A percentile compares a stretch with the other conserved stretches of the same genome.
Evolutionary conservation across 2,329 filamentous ascomycete species (phyloP).

Genomic region (Trematosphaeria pertusa): DNA sequence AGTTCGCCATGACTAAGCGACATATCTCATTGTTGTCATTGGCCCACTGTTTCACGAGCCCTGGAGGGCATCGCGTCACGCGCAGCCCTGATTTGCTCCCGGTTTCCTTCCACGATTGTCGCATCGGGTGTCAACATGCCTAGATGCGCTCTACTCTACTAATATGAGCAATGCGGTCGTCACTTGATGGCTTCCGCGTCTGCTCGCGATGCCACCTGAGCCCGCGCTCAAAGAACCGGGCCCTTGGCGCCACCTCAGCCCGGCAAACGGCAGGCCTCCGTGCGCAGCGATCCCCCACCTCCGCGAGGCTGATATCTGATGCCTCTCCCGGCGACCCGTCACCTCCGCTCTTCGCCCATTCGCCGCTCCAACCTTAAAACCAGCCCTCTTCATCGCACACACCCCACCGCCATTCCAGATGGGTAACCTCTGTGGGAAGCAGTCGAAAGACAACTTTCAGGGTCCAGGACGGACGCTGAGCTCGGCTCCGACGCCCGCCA

Average conservation of each 20-base stretch:
- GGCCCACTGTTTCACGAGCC: conserved; percentile 3
- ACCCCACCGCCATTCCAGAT: conserved; percentile 56
- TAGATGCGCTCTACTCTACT: no score
- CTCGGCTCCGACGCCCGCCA: conserved; percentile 58
- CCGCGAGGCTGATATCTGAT: conserved; percentile 26
- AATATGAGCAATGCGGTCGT: no score
- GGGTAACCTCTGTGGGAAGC: conserved; percentile 86
- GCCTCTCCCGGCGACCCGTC: conserved; percentile 18
- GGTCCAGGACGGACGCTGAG: conserved; percentile 76
- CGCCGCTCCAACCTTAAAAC: conserved; percentile 14
- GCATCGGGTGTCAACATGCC: background rate
- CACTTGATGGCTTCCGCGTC: no score
- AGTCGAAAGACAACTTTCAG: conserved; percentile 66
- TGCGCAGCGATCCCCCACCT: conserved; percentile 19
- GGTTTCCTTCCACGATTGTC: background rate
- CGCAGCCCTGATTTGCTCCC: background rate
- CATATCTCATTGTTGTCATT: conserved; percentile 2
- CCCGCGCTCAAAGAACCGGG: background rate
- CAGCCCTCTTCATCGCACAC: conserved; percentile 6
- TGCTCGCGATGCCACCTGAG: no score
- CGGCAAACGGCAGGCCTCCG: background rate
- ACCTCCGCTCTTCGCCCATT: conserved; percentile 29
- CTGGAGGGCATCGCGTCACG: no score
- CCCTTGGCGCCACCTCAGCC: conserved; percentile 1
- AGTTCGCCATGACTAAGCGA: conserved; percentile 8